Base-by-base conservation (phyloP, 1,139 yeast genomes). In the Pichia sp. region DNA sequence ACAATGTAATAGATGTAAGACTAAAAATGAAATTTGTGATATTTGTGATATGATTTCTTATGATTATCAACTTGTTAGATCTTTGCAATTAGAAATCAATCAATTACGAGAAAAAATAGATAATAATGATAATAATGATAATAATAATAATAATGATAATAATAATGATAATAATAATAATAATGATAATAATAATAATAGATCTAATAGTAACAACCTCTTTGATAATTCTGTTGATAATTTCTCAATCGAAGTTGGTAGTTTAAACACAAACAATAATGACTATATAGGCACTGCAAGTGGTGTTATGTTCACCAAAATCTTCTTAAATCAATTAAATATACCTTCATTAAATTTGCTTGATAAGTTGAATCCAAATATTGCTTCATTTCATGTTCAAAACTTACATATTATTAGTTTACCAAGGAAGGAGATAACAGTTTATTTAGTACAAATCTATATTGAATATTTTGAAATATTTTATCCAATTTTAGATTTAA, bases 181-280 rank as follows among this genome's bases (percentile, higher is more conserved):
- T 18, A 9, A 8, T 36, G 14, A 18, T 18, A 3, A 36, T n/a
- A 22, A 46, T 4, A 19, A 10, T 19, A 13, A 16, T 38, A 19
- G 28, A 38, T 3, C 8, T 5, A 53, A 47, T 28, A n/a, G 22
- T 18, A 8, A 18, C 5, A 36, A n/a, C 16, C 22, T 18, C 6
- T 36, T 36, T 18, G 57, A 56, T 33, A 45, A 49, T 10, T 54
- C 59, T 9, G 57, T 59, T 4, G 63, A 61, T 11, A 51, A 53
- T 19, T 53, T 60, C 13, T 60, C 64, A 2, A 52, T 62, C 0
- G 63, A 60, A 34, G 64, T 61, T n/a, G 63, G 64, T 6, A 61
- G 62, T 47, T 45, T 61, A 45, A 58, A 60, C 1, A 51, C 56
- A 11, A 45, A 59, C 8, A 50, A 45, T 31, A 50, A 42, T 19